Conservation (phyloP, 495 filamentous ascomycete genomes). For the Trypethelium eluteriae region DNA sequence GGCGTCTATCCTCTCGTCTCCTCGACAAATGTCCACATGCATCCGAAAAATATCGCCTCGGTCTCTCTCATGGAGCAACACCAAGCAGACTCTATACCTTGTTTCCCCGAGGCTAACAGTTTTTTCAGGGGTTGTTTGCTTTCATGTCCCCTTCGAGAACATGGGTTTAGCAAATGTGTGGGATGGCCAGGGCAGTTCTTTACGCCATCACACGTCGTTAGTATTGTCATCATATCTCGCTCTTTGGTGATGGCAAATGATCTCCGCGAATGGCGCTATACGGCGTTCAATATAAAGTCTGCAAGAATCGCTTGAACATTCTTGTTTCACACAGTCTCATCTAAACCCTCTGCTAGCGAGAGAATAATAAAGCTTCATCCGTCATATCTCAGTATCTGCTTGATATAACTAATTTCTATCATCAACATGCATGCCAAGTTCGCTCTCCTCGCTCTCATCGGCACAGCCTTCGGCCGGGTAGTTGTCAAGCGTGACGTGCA, state of each 20-base stretch:
- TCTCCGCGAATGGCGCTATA: neutral
- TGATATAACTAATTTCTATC: neutral
- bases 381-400: neutral
- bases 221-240: neutral
- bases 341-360: neutral
- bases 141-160: neutral
- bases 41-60: neutral
- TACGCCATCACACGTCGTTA: neutral
- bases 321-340: neutral
- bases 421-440: neutral
- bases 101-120: neutral
- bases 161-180: neutral
- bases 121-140: neutral
- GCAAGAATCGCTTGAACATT: neutral
- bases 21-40: neutral
- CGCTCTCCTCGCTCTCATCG: neutral
- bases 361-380: neutral
- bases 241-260: neutral
- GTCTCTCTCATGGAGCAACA: neutral
- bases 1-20: no score
- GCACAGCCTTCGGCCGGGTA: neutral
- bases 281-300: neutral
- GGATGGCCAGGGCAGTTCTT: neutral
- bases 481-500: neutral
- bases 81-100: neutral